Conservation (phyloP, 805 yeast genomes). For the Saturnispora diversa region DNA sequence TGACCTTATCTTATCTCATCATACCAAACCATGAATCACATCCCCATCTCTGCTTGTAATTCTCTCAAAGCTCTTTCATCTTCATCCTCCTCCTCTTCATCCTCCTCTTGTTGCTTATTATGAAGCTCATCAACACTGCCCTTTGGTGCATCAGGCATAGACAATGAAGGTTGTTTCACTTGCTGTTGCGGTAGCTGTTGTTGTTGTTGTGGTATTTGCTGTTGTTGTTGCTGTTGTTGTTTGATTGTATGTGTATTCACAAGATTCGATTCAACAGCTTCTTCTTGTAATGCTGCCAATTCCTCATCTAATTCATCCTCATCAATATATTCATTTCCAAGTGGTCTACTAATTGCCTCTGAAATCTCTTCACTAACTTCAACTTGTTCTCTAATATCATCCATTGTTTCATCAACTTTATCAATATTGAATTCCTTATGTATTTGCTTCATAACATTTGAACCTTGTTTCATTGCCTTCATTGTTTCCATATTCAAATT, state of each 20-base stretch:
- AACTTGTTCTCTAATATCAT: slow-evolving; percentile 93
- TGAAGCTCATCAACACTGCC: slow-evolving; percentile 36
- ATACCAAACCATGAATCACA: slow-evolving; percentile 31
- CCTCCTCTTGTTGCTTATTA: slow-evolving; percentile 40
- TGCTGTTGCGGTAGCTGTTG: slow-evolving; percentile 3
- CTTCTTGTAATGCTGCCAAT: slow-evolving; percentile 80
- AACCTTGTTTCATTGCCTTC: slow-evolving; percentile 98
- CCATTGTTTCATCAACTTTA: slow-evolving; percentile 96
- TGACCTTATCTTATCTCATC: too few species aligned
- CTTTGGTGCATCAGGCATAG: slow-evolving; percentile 42
- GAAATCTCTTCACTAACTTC: slow-evolving; percentile 92
- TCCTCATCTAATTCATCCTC: slow-evolving; percentile 94
- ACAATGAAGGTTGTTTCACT: slow-evolving; percentile 1
- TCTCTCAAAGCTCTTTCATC: slow-evolving; percentile 77
- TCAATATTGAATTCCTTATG: slow-evolving; percentile 94
- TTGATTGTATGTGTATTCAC: slow-evolving; percentile 10
- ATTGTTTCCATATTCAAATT: slow-evolving; percentile 94
- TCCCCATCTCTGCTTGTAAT: slow-evolving; percentile 81
- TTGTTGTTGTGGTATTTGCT: slow-evolving; percentile 1
- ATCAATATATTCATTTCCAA: slow-evolving; percentile 69
- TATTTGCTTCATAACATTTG: slow-evolving; percentile 91
- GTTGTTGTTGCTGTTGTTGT: slow-evolving; percentile 2
- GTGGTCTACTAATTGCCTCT: slow-evolving; percentile 91
- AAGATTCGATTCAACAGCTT: slow-evolving; percentile 44
- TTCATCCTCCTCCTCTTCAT: slow-evolving; percentile 61